A percentile compares a stretch with the other conserved stretches of the same genome.
phyloP scores from a whole-genome alignment of 805 yeast species.

The Lipomyces chichibuensis region DNA sequence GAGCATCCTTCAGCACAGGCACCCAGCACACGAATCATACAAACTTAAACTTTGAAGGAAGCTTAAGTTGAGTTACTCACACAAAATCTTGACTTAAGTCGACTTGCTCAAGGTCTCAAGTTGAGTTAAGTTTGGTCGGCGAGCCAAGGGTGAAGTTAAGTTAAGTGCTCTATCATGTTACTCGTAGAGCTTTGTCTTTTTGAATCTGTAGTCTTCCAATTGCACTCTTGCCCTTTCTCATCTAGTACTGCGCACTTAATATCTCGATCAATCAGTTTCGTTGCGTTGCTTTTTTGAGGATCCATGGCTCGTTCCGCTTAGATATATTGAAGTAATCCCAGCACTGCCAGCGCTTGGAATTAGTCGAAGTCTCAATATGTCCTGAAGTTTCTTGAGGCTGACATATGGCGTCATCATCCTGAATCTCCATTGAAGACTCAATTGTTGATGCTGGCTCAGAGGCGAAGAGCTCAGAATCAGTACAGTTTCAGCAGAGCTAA shows the following conservation, averaged over 20 bases:
- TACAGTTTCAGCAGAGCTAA: not conserved
- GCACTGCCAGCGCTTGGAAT: not conserved
- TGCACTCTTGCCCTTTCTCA: no score
- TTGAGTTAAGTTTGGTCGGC: slow-evolving; percentile 1
- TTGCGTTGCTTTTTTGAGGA: no score
- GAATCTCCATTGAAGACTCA: not conserved
- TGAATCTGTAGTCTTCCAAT: no score
- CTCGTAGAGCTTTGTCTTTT: no score
- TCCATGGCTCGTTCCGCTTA: not conserved
- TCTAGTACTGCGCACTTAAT: no score
- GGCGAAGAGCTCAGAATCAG: not conserved
- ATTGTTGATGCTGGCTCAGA: not conserved
- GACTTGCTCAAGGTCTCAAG: not conserved
- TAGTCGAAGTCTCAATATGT: not conserved
- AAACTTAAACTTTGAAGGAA: no score
- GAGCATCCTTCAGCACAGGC: not conserved
- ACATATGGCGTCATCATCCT: not conserved
- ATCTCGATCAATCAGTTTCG: no score
- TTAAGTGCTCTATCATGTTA: not conserved
- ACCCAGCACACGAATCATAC: no score
- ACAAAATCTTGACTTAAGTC: slow-evolving; percentile 2
- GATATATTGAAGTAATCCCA: no score
- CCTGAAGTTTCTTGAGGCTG: not conserved
- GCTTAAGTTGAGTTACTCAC: no score
- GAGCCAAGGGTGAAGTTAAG: not conserved